phyloP scores from a whole-genome alignment of 2,329 filamentous ascomycete genomes.

The Claviceps humidiphila region DNA sequence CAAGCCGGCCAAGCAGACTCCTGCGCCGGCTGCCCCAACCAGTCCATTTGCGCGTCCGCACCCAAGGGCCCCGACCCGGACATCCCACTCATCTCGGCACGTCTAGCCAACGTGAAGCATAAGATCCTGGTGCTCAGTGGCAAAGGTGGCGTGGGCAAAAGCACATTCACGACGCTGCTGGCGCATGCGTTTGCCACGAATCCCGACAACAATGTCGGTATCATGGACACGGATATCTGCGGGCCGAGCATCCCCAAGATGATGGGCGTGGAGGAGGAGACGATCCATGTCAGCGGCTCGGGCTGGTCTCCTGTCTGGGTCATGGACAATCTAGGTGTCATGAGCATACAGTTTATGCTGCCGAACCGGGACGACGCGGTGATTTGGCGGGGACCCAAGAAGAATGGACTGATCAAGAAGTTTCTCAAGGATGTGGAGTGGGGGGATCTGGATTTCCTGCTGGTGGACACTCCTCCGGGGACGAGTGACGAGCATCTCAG shows the following conservation, averaged over 20 bases:
- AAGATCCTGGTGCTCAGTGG: slow-evolving; percentile 88
- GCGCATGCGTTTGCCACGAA: slow-evolving; percentile 81
- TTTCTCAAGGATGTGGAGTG: slow-evolving; percentile 97
- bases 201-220: slow-evolving; percentile 64
- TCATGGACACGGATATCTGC: slow-evolving; percentile 98
- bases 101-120: slow-evolving; percentile 70
- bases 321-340: slow-evolving; percentile 81
- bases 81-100: slow-evolving; percentile 73
- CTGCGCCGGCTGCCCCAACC: slow-evolving; percentile 91
- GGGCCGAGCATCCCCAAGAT: slow-evolving; percentile 95
- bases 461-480: slow-evolving; percentile 91
- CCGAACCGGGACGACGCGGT: slow-evolving; percentile 87
- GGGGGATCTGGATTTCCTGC: slow-evolving; percentile 84
- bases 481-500: slow-evolving; percentile 92
- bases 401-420: slow-evolving; percentile 96
- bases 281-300: slow-evolving; percentile 75
- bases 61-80: slow-evolving; percentile 95
- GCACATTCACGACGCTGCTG: slow-evolving; percentile 79
- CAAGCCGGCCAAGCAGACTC: slow-evolving; percentile 61
- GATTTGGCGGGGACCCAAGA: slow-evolving; percentile 96
- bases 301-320: slow-evolving; percentile 97
- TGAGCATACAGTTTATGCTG: slow-evolving; percentile 98
- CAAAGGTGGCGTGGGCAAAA: slow-evolving; percentile 95
- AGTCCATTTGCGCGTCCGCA: slow-evolving; percentile 83
- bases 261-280: slow-evolving; percentile 93